A percentile compares a stretch with the other conserved stretches of the same genome.
Evolutionary conservation across 495 filamentous ascomycete species (phyloP).

Genomic region (Oidiodendron maius): DNA sequence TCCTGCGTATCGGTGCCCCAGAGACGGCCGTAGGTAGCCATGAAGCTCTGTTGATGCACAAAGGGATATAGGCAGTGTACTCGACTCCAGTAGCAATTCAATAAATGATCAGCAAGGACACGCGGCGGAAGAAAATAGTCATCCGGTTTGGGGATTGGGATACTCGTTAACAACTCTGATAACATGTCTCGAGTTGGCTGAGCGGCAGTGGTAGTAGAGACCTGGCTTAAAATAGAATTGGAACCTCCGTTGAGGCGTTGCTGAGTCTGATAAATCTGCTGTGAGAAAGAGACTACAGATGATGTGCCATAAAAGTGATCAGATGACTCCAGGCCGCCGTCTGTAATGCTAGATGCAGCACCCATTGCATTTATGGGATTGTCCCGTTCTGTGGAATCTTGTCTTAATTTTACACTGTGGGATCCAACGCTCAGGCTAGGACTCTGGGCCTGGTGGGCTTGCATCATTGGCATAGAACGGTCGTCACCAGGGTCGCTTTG

Average conservation of each 20-base stretch:
- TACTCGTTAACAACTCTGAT: too few relatives aligned
- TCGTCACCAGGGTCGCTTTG: background rate
- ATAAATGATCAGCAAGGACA: constrained; percentile 36
- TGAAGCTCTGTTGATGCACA: constrained; percentile 38
- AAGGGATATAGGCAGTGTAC: constrained; percentile 40
- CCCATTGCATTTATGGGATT: constrained; percentile 22
- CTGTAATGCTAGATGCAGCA: constrained; percentile 23
- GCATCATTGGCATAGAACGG: background rate
- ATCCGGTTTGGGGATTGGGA: constrained; percentile 14
- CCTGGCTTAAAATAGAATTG: background rate
- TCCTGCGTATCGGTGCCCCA: constrained; percentile 29
- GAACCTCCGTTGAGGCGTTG: background rate
- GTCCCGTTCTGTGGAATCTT: too few relatives aligned
- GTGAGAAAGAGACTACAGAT: constrained; percentile 38
- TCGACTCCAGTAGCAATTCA: constrained; percentile 35
- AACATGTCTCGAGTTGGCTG: background rate
- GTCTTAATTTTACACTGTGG: too few relatives aligned
- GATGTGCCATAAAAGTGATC: constrained; percentile 38
- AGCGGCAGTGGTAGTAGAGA: background rate
- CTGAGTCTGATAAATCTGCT: constrained; percentile 23
- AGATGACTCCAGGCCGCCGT: constrained; percentile 21
- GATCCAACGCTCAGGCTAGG: too few relatives aligned
- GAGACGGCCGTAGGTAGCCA: constrained; percentile 35
- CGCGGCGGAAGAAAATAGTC: constrained; percentile 33
- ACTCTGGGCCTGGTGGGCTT: too few relatives aligned